Evolutionary conservation across 495 filamentous ascomycete genomes (phyloP), one percentile per base, ranked within the genome.

Genomic region (Evansstolkia leycettana): DNA sequence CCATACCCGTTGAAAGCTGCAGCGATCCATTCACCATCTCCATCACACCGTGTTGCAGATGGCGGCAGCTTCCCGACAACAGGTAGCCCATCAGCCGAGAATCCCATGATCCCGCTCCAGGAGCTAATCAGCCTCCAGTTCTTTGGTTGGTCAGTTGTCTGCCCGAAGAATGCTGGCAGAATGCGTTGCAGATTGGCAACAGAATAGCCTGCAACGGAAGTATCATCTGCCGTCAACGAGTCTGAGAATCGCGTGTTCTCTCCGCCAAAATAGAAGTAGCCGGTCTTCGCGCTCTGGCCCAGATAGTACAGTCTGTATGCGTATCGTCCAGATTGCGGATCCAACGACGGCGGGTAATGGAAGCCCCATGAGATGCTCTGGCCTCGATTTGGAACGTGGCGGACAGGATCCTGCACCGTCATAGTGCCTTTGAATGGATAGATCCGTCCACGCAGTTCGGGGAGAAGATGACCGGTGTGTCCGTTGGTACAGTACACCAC

Each of bases 101-200:
- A 85, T 0, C 82, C 83, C 84, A 86, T 89, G 26, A 89, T 78
- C 0, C 85, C 85, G 8, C 76, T 81, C 84, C 85, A 92, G 29
- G 82, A 64, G 47, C 69, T 66, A n/a, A 55, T 30, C 18, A 58
- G 33, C n/a, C 31, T 29, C 52, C 52, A 56, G 3, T 29, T 14
- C 11, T 5, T n/a, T 3, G 37, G 24, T 3, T 43, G 10, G n/a
- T 3, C 20, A 0, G n/a, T 14, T 8, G 31, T 52, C 57, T 6
- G 73, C 60, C 34, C 62, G 29, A 45, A 82, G 54, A 65, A 62
- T 11, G 12, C 36, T 14, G 45, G 52, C 20, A 51, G 30, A 12
- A 45, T 39, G 23, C 34, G 15, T 30, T 43, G 37, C 0, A 69
- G 41, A 40, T 67, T 52, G 3, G 28, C 34, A 7, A 60, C 45